Evolutionary conservation across 2,329 filamentous ascomycete genomes (phyloP).

Genomic region (Diaporthe aspalathi): DNA sequence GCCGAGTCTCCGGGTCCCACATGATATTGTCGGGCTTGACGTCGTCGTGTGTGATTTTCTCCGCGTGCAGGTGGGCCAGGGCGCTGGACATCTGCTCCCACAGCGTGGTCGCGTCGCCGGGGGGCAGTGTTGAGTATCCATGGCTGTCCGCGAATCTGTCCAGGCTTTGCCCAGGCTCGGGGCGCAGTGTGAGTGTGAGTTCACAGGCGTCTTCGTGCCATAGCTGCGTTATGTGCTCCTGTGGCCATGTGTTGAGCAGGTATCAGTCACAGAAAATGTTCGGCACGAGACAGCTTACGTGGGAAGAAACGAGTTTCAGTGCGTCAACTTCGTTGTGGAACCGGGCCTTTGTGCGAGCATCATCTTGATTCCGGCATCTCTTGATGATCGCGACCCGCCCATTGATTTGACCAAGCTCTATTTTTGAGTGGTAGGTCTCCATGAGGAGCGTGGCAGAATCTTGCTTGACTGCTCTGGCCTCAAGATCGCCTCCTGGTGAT

Average conservation of each 20-base stretch:
- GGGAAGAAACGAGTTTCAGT: neutral
- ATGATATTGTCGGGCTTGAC: conserved; percentile 41
- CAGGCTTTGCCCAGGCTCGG: conserved; percentile 6
- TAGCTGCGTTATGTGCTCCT: conserved; percentile 19
- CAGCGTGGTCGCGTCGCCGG: neutral
- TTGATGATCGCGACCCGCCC: conserved; percentile 3
- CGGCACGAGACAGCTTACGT: neutral
- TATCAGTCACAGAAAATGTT: neutral
- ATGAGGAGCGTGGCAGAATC: neutral
- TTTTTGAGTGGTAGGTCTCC: conserved; percentile 23
- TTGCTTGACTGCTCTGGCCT: neutral
- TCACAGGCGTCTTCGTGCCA: neutral
- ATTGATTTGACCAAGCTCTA: neutral
- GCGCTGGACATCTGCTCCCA: conserved; percentile 19
- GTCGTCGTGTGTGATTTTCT: conserved; percentile 37
- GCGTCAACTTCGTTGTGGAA: conserved; percentile 3
- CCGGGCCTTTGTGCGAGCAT: neutral
- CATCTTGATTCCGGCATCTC: neutral
- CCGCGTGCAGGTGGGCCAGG: conserved; percentile 11
- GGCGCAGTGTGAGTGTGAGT: conserved; percentile 2
- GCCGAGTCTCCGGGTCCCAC: conserved; percentile 21
- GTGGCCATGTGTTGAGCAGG: neutral
- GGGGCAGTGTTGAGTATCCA: neutral
- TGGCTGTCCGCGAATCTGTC: conserved; percentile 3
- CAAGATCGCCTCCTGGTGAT: neutral